Evolutionary conservation across 129 eudicot species (phyloP).

Genomic region (Flaveria robusta): DNA sequence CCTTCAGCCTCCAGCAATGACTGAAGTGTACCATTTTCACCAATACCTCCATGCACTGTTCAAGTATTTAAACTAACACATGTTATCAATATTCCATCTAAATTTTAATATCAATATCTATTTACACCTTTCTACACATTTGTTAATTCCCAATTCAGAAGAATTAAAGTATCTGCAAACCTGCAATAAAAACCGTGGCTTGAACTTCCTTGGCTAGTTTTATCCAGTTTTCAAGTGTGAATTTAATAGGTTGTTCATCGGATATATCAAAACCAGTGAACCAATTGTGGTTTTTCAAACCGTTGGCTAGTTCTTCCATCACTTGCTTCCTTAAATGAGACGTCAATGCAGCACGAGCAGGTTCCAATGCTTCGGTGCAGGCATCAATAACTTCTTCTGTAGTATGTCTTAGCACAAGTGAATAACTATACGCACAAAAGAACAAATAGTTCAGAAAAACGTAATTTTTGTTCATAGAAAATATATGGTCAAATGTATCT

Average conservation of each 20-base stretch:
- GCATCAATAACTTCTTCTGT: conserved; percentile 96
- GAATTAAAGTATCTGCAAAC: conserved; percentile 34
- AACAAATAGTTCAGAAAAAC: neutral
- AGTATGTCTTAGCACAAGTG: conserved; percentile 91
- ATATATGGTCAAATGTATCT: neutral
- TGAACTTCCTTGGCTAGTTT: conserved; percentile 71
- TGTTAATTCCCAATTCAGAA: conserved; percentile 5
- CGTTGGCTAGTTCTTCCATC: conserved; percentile 62
- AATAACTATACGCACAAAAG: conserved; percentile 51
- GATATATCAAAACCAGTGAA: conserved; percentile 84
- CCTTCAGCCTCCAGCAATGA: conserved; percentile 74
- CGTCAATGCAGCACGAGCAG: conserved; percentile 68
- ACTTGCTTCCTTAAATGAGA: conserved; percentile 70
- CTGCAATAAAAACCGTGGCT: conserved; percentile 93
- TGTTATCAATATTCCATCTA: neutral
- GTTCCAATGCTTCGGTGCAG: conserved; percentile 83
- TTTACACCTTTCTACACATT: neutral
- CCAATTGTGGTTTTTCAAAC: conserved; percentile 62
- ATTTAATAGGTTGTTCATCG: conserved; percentile 66
- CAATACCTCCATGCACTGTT: conserved; percentile 95
- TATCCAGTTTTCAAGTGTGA: conserved; percentile 67
- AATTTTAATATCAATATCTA: conserved; percentile 5
- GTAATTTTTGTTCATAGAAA: neutral
- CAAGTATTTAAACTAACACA: conserved; percentile 27
- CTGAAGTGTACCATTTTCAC: conserved; percentile 96